Evolutionary conservation across 2,329 filamentous ascomycete species (phyloP).

Genomic region (Remersonia thermophila): DNA sequence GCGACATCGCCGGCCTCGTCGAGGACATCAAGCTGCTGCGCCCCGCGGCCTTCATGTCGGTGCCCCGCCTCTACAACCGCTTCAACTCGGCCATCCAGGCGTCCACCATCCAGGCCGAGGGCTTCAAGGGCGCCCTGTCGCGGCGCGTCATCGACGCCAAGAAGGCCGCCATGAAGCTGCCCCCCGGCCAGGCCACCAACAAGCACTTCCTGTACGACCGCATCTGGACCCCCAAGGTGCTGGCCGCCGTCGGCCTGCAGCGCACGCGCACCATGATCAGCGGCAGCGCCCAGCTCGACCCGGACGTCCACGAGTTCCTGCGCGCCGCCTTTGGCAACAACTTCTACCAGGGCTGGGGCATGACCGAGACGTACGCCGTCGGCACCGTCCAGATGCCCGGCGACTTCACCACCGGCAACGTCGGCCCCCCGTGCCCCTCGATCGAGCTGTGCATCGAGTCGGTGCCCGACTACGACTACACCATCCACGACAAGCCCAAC

Average conservation of each 20-base stretch:
- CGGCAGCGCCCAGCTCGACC: slow-evolving; percentile 84
- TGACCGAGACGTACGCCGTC: slow-evolving; percentile 86
- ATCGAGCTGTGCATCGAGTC: slow-evolving; percentile 72
- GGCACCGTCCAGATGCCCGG: slow-evolving; percentile 54
- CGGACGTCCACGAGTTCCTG: slow-evolving; percentile 76
- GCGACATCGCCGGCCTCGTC: slow-evolving; percentile 71
- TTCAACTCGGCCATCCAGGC: slow-evolving; percentile 75
- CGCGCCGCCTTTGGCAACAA: slow-evolving; percentile 68
- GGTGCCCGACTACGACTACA: slow-evolving; percentile 90
- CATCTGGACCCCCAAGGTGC: slow-evolving; percentile 84
- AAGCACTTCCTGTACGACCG: slow-evolving; percentile 68
- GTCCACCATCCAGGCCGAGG: slow-evolving; percentile 65
- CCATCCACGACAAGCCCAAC: slow-evolving; percentile 72
- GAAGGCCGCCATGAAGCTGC: slow-evolving; percentile 61
- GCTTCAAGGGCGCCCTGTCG: slow-evolving; percentile 70
- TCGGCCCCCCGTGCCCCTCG: slow-evolving; percentile 57
- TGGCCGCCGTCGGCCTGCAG: slow-evolving; percentile 70
- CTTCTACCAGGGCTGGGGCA: slow-evolving; percentile 79
- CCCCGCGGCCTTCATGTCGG: slow-evolving; percentile 74
- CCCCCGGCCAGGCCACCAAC: slow-evolving; percentile 63
- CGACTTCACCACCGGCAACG: slow-evolving; percentile 70
- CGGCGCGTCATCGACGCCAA: slow-evolving; percentile 71
- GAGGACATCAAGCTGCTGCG: slow-evolving; percentile 83
- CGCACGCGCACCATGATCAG: slow-evolving; percentile 62
- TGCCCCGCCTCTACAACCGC: slow-evolving; percentile 83